These are phyloP conservation scores for Ophiostoma novo-ulmi DNA, from an alignment of 2,329 filamentous ascomycete genomes.

Conservation along the genomic window DNA sequence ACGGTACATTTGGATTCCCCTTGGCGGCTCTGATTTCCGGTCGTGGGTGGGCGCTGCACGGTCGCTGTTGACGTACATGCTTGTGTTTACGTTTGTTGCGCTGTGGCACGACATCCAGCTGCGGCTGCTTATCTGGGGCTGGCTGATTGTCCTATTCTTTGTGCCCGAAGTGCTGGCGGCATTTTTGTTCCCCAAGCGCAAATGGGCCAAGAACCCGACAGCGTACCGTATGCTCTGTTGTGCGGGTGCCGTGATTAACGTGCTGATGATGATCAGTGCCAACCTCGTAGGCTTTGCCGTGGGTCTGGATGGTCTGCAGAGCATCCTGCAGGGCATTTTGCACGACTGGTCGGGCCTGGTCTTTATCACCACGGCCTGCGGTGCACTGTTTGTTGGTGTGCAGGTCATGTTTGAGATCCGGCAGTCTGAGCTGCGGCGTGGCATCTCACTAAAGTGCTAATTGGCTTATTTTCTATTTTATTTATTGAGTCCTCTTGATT, in stretches of 20 bases:
- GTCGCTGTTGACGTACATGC: slow-evolving; percentile 68
- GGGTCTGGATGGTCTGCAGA: slow-evolving; percentile 79
- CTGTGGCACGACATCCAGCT: slow-evolving; percentile 97
- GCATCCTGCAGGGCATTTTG: slow-evolving; percentile 68
- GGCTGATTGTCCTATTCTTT: slow-evolving; percentile 92
- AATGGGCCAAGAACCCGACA: slow-evolving; percentile 65
- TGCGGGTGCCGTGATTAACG: slow-evolving; percentile 72
- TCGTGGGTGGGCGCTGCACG: slow-evolving; percentile 45
- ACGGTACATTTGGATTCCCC: slow-evolving; percentile 86
- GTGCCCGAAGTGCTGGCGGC: slow-evolving; percentile 74
- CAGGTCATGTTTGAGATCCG: slow-evolving; percentile 97
- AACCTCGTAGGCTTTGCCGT: slow-evolving; percentile 95
- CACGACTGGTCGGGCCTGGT: slow-evolving; percentile 63
- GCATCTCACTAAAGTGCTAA: slow-evolving; percentile 73
- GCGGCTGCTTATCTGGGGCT: slow-evolving; percentile 87
- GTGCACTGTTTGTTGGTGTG: slow-evolving; percentile 73
- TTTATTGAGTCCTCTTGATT: background rate
- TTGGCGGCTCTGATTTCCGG: slow-evolving; percentile 64
- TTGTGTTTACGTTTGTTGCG: slow-evolving; percentile 93
- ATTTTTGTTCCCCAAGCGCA: slow-evolving; percentile 64
- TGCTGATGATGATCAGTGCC: slow-evolving; percentile 92
- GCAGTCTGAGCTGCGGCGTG: slow-evolving; percentile 74
- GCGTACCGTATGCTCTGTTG: slow-evolving; percentile 76
- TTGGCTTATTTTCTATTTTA: background rate
- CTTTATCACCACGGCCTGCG: slow-evolving; percentile 68